Evolutionary conservation across 768 basidiomycete genomes (phyloP).

Genomic region (Tephrocybe rancida): DNA sequence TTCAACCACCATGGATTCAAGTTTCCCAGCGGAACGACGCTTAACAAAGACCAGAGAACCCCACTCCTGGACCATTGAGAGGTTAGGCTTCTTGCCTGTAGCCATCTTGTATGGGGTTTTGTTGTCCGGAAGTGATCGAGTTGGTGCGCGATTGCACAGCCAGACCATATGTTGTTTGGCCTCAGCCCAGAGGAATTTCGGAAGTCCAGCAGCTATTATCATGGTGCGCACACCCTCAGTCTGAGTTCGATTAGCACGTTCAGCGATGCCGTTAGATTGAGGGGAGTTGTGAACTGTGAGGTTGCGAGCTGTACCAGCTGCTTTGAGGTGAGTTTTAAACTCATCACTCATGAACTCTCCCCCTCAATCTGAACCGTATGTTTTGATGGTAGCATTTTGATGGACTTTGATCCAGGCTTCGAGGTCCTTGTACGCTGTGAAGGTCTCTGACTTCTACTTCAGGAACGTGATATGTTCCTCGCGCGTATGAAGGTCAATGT

Average conservation of each 20-base stretch:
- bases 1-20: conserved; percentile 4
- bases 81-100: conserved; percentile 5
- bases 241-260: conserved; percentile 2
- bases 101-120: conserved; percentile 9
- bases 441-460: conserved; percentile 15
- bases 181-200: conserved; percentile 9
- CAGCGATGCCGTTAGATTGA: conserved; percentile 17
- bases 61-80: not conserved
- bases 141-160: conserved; percentile 2
- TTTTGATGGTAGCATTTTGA: conserved; percentile 9
- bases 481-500: conserved; percentile 18
- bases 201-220: conserved; percentile 2
- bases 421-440: conserved; percentile 21
- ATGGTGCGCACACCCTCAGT: conserved; percentile 1
- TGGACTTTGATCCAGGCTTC: conserved; percentile 26
- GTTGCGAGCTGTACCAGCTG: conserved; percentile 28
- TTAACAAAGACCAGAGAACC: conserved; percentile 17
- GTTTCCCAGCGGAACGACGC: conserved; percentile 3
- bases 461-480: conserved; percentile 20
- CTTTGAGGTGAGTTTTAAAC: conserved; percentile 21
- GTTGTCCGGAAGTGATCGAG: conserved; percentile 17
- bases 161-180: conserved; percentile 6
- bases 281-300: conserved; percentile 36
- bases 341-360: conserved; percentile 24
- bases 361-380: conserved; percentile 24